Evolutionary conservation across 2,329 filamentous ascomycete genomes (phyloP).

Genomic region (Trichoderma lentiforme): DNA sequence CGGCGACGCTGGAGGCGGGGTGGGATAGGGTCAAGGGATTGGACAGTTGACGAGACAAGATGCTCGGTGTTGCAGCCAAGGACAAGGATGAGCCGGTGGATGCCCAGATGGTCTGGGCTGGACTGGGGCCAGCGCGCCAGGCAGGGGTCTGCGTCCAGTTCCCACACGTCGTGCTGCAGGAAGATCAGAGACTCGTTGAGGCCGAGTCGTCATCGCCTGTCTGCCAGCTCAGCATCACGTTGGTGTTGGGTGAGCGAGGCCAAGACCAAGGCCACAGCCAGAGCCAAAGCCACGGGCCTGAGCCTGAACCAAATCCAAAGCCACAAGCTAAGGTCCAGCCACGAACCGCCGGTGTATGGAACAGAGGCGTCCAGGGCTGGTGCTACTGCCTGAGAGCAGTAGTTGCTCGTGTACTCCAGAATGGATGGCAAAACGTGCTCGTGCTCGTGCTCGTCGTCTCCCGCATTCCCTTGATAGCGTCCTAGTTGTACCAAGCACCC

Average conservation of each 20-base stretch:
- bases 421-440: neutral
- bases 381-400: neutral
- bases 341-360: neutral
- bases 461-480: neutral
- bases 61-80: conserved; percentile 20
- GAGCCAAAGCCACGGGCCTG: neutral
- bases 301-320: neutral
- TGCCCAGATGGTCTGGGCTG: conserved; percentile 29
- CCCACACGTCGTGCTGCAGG: conserved; percentile 5
- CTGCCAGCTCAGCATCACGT: conserved; percentile 16
- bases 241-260: neutral
- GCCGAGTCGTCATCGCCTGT: conserved; percentile 12
- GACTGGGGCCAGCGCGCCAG: conserved; percentile 20
- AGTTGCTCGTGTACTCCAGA: neutral
- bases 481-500: neutral
- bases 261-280: neutral
- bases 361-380: neutral
- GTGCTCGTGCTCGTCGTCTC: neutral
- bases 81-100: conserved; percentile 30
- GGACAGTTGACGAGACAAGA: conserved; percentile 17
- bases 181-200: conserved; percentile 6
- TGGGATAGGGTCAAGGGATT: conserved; percentile 21
- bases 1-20: conserved; percentile 32
- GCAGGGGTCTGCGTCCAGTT: conserved; percentile 16
- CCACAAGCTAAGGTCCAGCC: neutral